A percentile compares a stretch with the other conserved stretches of the same genome.
phyloP scores from a whole-genome alignment of 2,329 filamentous ascomycete genomes.

The Rutstroemia sp. region DNA sequence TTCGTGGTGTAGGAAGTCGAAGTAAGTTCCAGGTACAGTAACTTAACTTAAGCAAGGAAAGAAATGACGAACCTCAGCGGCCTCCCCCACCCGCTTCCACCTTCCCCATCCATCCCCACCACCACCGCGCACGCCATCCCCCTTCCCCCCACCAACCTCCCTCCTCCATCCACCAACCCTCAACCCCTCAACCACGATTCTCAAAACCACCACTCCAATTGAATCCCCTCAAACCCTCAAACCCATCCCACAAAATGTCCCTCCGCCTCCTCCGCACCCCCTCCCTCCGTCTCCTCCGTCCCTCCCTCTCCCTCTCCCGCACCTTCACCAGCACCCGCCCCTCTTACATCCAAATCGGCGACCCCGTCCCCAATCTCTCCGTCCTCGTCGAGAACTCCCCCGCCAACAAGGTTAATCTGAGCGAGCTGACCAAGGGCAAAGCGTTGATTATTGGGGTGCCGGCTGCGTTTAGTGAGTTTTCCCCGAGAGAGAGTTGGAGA shows the following conservation, averaged over 20 bases:
- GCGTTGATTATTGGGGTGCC: slow-evolving; percentile 82
- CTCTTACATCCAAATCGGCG: slow-evolving; percentile 66
- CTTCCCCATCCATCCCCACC: not conserved
- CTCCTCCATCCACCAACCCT: not conserved
- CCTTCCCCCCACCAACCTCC: not conserved
- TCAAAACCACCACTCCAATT: too few species aligned
- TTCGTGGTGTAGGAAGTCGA: too few species aligned
- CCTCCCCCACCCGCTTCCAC: not conserved
- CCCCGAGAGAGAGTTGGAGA: not conserved
- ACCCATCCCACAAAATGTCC: not conserved
- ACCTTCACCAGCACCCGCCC: slow-evolving; percentile 58
- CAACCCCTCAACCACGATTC: not conserved
- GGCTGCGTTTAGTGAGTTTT: slow-evolving; percentile 56
- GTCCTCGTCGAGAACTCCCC: slow-evolving; percentile 80
- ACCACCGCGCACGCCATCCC: too few species aligned
- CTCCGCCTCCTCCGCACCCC: slow-evolving; percentile 11
- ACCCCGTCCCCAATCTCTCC: slow-evolving; percentile 69
- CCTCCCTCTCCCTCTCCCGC: slow-evolving; percentile 12
- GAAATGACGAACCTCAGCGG: not conserved
- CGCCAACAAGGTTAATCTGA: slow-evolving; percentile 83
- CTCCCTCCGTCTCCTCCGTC: slow-evolving; percentile 15
- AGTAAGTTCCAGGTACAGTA: too few species aligned
- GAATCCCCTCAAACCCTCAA: too few species aligned
- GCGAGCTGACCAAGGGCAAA: slow-evolving; percentile 63
- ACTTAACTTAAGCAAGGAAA: not conserved